Conservation (phyloP, 2,329 filamentous ascomycete genomes). For the Aspergillus persii region DNA sequence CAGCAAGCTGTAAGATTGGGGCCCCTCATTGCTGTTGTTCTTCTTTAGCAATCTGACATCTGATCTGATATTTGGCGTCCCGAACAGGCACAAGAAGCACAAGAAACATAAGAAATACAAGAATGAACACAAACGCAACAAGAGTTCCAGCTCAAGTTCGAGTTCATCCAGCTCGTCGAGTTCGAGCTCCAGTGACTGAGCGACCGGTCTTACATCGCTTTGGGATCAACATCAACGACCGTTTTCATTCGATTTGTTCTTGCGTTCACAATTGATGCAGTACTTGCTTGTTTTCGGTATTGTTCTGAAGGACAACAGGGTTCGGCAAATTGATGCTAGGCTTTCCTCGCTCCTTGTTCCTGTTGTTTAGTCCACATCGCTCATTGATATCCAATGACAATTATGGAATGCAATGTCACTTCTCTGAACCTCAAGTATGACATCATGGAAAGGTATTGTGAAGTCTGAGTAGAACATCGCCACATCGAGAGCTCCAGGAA, state of each 20-base stretch:
- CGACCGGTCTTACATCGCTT: background rate
- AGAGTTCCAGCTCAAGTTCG: constrained; percentile 17
- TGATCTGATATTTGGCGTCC: background rate
- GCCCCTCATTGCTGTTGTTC: background rate
- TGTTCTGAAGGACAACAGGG: background rate
- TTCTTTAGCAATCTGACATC: constrained; percentile 5
- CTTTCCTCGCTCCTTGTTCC: background rate
- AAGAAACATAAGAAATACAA: constrained; percentile 26
- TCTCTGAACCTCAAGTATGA: background rate
- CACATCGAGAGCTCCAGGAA: background rate
- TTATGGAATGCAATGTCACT: background rate
- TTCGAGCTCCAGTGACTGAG: constrained; percentile 18
- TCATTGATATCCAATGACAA: background rate
- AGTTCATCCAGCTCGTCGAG: constrained; percentile 16
- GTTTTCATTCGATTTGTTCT: background rate
- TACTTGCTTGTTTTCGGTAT: background rate
- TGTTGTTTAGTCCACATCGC: background rate
- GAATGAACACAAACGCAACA: constrained; percentile 17
- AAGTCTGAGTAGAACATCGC: background rate
- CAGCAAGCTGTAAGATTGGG: constrained; percentile 27
- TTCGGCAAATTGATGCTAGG: background rate
- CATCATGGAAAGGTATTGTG: background rate
- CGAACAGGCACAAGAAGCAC: constrained; percentile 24
- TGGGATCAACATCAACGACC: background rate
- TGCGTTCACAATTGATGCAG: background rate